Base-by-base conservation (phyloP, 345 rosid genomes). In the Hypericum perforatum region DNA sequence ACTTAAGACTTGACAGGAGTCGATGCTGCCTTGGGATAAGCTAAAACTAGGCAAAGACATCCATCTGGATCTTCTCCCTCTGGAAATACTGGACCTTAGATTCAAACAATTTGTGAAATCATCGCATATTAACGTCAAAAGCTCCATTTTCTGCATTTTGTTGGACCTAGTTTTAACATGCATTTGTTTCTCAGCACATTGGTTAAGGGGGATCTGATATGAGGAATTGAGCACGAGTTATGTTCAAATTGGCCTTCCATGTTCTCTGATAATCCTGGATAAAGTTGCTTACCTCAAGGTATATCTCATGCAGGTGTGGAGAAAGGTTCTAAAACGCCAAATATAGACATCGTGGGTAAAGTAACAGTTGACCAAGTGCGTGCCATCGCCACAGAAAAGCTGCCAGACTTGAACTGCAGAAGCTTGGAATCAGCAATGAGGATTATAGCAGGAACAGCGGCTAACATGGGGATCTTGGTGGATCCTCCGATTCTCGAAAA, bases 401-500 rank as follows among this genome's bases (percentile, higher is more conserved):
- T 89, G 47, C 94, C 89, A 0, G 94, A 86, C 60, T 65, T 86
- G 66, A 89, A 86, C 62, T 86, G 97, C 64, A 74, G 70, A 0
- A 77, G 71, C 10, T 62, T 89, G 50, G 97, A 86, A 62, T 83
- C 97, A 5, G 97, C 95, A 6, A 86, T 81, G 94, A 82, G 95
- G 72, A 72, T 83, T 53, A 85, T 86, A 63, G 97, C 97, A 3
- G 95, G 97, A 29, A 89, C 97, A 8, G 94, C 97, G 11, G 90
- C 88, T 54, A 89, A 86, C 55, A 89, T 89, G 95, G 97, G 95
- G 45, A 84, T 86, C 15, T 84, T 86, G 39, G 54, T 86, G 1
- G 95, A 89, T 55, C 97, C 97, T 38, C 95, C 95, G 5, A 60
- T 89, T 80, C 97, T 89, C 56, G 84, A 80, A 67, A 78, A 80